Evolutionary conservation across 495 filamentous ascomycete species (phyloP).

Genomic region (Penicillium soppii): DNA sequence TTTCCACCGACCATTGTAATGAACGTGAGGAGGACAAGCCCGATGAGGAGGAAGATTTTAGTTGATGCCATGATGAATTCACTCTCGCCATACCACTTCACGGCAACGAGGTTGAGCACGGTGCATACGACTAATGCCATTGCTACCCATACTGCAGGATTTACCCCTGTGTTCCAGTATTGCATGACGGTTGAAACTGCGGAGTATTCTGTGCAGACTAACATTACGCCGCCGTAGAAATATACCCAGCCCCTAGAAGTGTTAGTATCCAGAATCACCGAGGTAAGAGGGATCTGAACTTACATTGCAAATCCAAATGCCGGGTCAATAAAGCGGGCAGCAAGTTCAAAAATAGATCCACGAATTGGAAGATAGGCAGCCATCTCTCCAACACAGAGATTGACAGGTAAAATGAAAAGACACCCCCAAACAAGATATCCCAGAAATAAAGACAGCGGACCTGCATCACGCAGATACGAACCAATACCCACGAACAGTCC

Average conservation of each 20-base stretch:
- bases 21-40: slow-evolving; percentile 66
- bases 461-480: slow-evolving; percentile 61
- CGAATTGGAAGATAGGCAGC: slow-evolving; percentile 70
- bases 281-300: slow-evolving; percentile 2
- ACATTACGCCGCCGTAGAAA: slow-evolving; percentile 34
- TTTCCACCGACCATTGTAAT: slow-evolving; percentile 69
- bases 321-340: slow-evolving; percentile 65
- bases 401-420: slow-evolving; percentile 35
- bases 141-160: slow-evolving; percentile 65
- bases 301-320: slow-evolving; percentile 69
- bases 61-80: slow-evolving; percentile 73
- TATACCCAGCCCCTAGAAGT: slow-evolving; percentile 37
- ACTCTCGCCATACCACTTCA: slow-evolving; percentile 68
- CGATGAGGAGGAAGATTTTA: slow-evolving; percentile 72
- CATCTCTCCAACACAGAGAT: slow-evolving; percentile 58
- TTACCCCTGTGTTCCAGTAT: slow-evolving; percentile 58
- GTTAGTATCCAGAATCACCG: slow-evolving; percentile 16
- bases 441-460: slow-evolving; percentile 65
- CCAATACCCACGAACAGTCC: slow-evolving; percentile 76
- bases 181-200: slow-evolving; percentile 68
- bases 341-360: slow-evolving; percentile 71
- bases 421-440: slow-evolving; percentile 52
- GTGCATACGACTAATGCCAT: slow-evolving; percentile 68
- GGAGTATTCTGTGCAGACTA: slow-evolving; percentile 66
- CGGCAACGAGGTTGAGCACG: slow-evolving; percentile 63